Conservation (phyloP, 495 filamentous ascomycete genomes). For the Coniosporium apollinis region DNA sequence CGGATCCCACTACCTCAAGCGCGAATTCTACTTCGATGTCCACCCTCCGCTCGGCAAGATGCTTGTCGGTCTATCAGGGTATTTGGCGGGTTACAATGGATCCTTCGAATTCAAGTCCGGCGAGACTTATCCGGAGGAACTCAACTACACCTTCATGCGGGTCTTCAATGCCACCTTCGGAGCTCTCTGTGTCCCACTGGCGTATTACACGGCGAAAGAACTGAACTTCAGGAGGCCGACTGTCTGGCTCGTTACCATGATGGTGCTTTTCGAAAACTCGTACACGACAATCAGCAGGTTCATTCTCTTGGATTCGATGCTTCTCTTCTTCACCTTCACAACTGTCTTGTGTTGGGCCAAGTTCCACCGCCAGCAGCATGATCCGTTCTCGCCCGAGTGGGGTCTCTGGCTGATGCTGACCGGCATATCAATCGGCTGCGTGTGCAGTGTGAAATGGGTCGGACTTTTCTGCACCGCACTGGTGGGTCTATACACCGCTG, state of each 20-base stretch:
- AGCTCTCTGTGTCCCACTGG: conserved; percentile 78
- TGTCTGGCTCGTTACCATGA: conserved; percentile 87
- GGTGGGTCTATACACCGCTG: conserved; percentile 87
- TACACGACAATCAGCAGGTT: conserved; percentile 98
- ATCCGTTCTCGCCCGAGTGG: conserved; percentile 80
- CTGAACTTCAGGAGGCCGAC: conserved; percentile 69
- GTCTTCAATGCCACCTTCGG: conserved; percentile 94
- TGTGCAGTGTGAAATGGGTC: conserved; percentile 97
- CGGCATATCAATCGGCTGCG: conserved; percentile 87
- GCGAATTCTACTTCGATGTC: conserved; percentile 99
- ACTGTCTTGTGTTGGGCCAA: conserved; percentile 92
- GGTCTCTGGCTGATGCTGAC: conserved; percentile 81
- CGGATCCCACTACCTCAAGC: conserved; percentile 94
- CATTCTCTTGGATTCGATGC: conserved; percentile 94
- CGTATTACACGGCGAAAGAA: conserved; percentile 86
- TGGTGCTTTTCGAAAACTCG: conserved; percentile 97
- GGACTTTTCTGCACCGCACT: conserved; percentile 88
- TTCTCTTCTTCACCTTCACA: conserved; percentile 93
- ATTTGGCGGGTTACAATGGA: conserved; percentile 93
- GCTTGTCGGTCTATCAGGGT: conserved; percentile 89
- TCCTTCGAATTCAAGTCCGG: conserved; percentile 99
- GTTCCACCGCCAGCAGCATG: conserved; percentile 71
- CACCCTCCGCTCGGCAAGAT: conserved; percentile 96
- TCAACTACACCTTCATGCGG: conserved; percentile 98
- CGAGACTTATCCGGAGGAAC: conserved; percentile 78